phyloP scores from a whole-genome alignment of 768 basidiomycete species.

The Mycena leptocephala region DNA sequence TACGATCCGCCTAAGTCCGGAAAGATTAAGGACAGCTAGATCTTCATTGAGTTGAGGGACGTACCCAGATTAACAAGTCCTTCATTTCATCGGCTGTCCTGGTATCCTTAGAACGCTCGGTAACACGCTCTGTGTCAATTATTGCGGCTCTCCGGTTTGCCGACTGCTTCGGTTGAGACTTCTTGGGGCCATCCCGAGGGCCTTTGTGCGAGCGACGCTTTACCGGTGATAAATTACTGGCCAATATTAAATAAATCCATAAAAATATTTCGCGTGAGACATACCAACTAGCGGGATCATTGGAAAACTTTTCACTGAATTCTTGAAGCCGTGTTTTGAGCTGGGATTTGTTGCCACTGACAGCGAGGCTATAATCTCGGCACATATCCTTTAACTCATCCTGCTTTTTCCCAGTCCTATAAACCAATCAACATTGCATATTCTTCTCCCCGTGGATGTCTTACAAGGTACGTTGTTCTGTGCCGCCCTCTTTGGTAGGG shows the following conservation, averaged over 20 bases:
- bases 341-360: conserved; percentile 11
- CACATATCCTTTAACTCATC: neutral
- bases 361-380: neutral
- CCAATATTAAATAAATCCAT: too few relatives aligned
- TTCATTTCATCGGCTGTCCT: conserved; percentile 9
- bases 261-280: neutral
- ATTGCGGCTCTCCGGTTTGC: neutral
- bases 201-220: conserved; percentile 29
- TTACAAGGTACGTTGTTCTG: conserved; percentile 6
- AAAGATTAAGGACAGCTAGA: neutral
- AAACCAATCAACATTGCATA: too few relatives aligned
- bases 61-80: neutral
- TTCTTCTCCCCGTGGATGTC: too few relatives aligned
- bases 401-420: neutral
- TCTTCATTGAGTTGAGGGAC: neutral
- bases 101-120: conserved; percentile 19
- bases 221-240: neutral
- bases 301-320: conserved; percentile 17
- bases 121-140: conserved; percentile 1
- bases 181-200: conserved; percentile 12
- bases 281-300: conserved; percentile 12
- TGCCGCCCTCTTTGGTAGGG: neutral
- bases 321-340: neutral
- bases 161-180: conserved; percentile 2
- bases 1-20: conserved; percentile 1